These are phyloP conservation scores for Melaleuca alternifolia DNA, from an alignment of 345 rosid genomes.

Conservation along the genomic window DNA sequence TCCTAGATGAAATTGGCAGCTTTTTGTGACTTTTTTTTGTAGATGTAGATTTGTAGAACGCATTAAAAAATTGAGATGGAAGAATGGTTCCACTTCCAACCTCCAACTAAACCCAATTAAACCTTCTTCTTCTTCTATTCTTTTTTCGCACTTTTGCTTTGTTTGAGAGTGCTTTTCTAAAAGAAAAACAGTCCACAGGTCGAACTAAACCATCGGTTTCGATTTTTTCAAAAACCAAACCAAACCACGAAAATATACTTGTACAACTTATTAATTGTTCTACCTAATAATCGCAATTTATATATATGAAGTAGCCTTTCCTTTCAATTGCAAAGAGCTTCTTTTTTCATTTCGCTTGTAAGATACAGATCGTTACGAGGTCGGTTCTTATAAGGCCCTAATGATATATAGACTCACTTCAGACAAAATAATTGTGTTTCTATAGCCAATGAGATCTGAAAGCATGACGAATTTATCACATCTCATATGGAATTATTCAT, in stretches of 20 bases:
- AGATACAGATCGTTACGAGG: background rate
- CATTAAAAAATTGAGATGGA: background rate
- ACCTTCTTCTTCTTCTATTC: background rate
- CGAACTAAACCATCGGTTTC: background rate
- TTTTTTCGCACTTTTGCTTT: background rate
- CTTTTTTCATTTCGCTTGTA: background rate
- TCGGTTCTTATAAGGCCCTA: background rate
- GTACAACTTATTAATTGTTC: background rate
- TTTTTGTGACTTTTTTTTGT: no score
- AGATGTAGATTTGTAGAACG: background rate
- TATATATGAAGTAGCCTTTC: background rate
- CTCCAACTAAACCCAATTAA: background rate
- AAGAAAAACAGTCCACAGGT: background rate
- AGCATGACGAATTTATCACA: background rate
- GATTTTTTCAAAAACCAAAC: no score
- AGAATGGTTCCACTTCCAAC: background rate
- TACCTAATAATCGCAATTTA: background rate
- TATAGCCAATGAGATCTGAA: background rate
- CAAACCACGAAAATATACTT: background rate
- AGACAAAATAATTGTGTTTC: background rate
- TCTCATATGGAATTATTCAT: background rate
- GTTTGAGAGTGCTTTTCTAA: background rate
- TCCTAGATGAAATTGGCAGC: no score
- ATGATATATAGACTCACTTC: no score
- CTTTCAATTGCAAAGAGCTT: background rate